Percentiles rank a stretch among this genome's conserved stretches.
Evolutionary conservation across 768 basidiomycete genomes (phyloP).

Genomic region (Boletus coccyginus): DNA sequence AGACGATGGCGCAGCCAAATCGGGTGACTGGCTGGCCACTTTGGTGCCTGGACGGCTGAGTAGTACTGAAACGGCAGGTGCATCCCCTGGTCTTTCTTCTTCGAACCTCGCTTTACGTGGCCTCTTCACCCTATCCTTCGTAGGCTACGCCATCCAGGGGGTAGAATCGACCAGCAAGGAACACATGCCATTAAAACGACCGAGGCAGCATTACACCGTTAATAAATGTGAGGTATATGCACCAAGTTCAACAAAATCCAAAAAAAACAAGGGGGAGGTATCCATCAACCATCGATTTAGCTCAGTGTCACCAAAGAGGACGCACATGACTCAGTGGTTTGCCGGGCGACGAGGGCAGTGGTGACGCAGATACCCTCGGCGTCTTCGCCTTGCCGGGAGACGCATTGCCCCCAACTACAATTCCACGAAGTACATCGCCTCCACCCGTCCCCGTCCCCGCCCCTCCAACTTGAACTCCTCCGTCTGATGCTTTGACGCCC

Average conservation of each 20-base stretch:
- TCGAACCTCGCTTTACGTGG: slow-evolving; percentile 47
- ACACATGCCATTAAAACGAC: slow-evolving; percentile 27
- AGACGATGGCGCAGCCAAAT: not conserved
- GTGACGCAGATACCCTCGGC: slow-evolving; percentile 18
- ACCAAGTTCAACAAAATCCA: slow-evolving; percentile 15
- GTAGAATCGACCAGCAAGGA: slow-evolving; percentile 13
- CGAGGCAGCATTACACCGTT: slow-evolving; percentile 30
- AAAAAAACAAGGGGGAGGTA: slow-evolving; percentile 11
- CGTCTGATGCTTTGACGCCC: slow-evolving; percentile 41
- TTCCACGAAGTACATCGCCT: slow-evolving; percentile 17
- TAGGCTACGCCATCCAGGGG: slow-evolving; percentile 49
- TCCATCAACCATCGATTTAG: slow-evolving; percentile 45
- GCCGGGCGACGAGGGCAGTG: slow-evolving; percentile 46
- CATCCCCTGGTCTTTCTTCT: slow-evolving; percentile 6
- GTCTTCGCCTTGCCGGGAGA: slow-evolving; percentile 18
- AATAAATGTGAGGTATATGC: slow-evolving; percentile 29
- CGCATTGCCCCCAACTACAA: slow-evolving; percentile 14
- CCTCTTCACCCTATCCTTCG: slow-evolving; percentile 69
- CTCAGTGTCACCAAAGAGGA: slow-evolving; percentile 65
- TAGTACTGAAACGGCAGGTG: not conserved
- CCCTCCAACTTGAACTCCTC: slow-evolving; percentile 39
- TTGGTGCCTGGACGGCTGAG: not conserved
- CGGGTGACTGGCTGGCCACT: not conserved
- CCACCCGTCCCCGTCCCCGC: slow-evolving; percentile 1
- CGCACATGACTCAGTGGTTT: slow-evolving; percentile 85